A percentile compares a stretch with the other conserved stretches of the same genome.
phyloP scores from a whole-genome alignment of 2,329 filamentous ascomycete species.

The Mycosphaerelloides madeirae region DNA sequence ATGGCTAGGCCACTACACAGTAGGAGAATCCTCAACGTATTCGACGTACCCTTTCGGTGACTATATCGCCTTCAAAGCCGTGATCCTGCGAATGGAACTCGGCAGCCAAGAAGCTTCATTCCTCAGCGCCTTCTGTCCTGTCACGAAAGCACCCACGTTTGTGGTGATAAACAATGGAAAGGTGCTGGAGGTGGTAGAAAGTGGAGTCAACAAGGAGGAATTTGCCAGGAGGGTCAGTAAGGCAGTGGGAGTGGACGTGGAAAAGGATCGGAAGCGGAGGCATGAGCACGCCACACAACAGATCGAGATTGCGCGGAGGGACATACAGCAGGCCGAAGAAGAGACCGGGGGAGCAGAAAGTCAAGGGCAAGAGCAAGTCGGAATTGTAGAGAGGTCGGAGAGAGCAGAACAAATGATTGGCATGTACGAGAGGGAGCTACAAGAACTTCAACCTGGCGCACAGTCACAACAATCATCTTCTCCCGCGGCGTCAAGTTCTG shows the following conservation, averaged over 20 bases:
- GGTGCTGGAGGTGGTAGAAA: conserved; percentile 69
- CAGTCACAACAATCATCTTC: too few relatives aligned
- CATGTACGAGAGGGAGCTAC: neutral
- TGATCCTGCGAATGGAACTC: conserved; percentile 65
- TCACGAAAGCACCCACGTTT: conserved; percentile 72
- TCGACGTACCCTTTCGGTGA: conserved; percentile 16
- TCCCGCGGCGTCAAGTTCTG: too few relatives aligned
- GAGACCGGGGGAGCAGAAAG: too few relatives aligned
- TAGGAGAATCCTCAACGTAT: neutral
- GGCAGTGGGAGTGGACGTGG: conserved; percentile 36
- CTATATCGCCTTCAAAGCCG: conserved; percentile 57
- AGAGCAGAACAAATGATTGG: too few relatives aligned
- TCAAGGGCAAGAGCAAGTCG: too few relatives aligned
- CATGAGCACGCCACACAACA: too few relatives aligned
- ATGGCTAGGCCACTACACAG: conserved; percentile 24
- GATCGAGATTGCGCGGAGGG: too few relatives aligned
- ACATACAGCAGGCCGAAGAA: neutral
- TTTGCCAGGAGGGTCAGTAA: conserved; percentile 56
- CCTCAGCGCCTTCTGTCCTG: conserved; percentile 73
- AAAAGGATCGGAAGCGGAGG: neutral
- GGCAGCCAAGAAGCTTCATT: conserved; percentile 78
- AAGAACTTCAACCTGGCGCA: too few relatives aligned
- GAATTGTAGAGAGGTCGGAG: too few relatives aligned
- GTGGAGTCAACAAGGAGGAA: conserved; percentile 58
- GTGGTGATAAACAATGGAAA: conserved; percentile 72